Evolutionary conservation across 1,284 basidiomycete species (phyloP).

Genomic region (Fomitopsis palustris): DNA sequence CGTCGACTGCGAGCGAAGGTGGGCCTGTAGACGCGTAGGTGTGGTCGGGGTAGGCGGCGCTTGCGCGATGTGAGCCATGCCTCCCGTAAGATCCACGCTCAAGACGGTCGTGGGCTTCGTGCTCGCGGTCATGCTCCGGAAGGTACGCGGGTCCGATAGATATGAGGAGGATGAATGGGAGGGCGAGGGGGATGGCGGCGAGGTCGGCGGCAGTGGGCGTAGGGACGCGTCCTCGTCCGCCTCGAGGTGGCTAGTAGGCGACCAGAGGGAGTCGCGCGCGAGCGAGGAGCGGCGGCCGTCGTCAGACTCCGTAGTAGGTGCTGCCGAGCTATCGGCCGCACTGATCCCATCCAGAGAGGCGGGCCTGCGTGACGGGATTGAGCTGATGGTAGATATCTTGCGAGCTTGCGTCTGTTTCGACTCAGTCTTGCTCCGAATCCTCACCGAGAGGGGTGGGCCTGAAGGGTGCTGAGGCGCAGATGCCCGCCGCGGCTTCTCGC

Average conservation of each 20-base stretch:
- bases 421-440: slow-evolving; percentile 14
- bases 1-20: slow-evolving; percentile 57
- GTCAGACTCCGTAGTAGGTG: slow-evolving; percentile 27
- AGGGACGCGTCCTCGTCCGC: slow-evolving; percentile 90
- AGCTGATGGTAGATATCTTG: slow-evolving; percentile 7
- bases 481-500: slow-evolving; percentile 27
- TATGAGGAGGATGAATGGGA: slow-evolving; percentile 78
- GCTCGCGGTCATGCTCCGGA: slow-evolving; percentile 79
- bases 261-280: slow-evolving; percentile 69
- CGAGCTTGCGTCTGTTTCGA: slow-evolving; percentile 14
- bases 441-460: slow-evolving; percentile 15
- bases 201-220: slow-evolving; percentile 81
- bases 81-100: slow-evolving; percentile 78
- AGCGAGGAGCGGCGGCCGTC: slow-evolving; percentile 53
- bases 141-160: slow-evolving; percentile 74
- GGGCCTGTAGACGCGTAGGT: slow-evolving; percentile 46
- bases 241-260: slow-evolving; percentile 66
- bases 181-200: slow-evolving; percentile 80
- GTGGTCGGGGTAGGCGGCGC: slow-evolving; percentile 60
- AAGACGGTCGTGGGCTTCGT: slow-evolving; percentile 95
- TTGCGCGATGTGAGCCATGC: slow-evolving; percentile 90
- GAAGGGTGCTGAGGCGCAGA: slow-evolving; percentile 22
- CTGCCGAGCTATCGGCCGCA: slow-evolving; percentile 29
- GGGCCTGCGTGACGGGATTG: slow-evolving; percentile 23
- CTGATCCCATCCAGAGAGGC: slow-evolving; percentile 58